Evolutionary conservation across 164 flowering plant species (phyloP), one percentile per base, ranked within the genome.

Genomic region (Hamamelis virginiana): DNA sequence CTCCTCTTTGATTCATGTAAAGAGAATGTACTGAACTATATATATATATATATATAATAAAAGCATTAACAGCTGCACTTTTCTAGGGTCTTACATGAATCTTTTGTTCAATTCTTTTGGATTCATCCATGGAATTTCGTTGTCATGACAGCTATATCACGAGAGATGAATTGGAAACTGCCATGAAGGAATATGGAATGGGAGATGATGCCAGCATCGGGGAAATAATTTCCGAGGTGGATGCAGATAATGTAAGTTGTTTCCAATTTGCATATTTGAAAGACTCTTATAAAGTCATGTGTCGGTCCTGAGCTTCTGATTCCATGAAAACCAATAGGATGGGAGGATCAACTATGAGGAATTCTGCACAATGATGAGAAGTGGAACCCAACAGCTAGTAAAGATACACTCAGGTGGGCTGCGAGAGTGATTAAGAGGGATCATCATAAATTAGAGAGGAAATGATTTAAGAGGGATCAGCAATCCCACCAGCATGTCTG

Each of bases 341-440:
- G 90, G 90, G 48, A 83, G 74, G 61, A 86, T 86, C 75, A 81
- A 84, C 79, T 86, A 86, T 41, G 79, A 79, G 38, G 90, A 86
- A 75, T 86, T 86, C 75, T 83, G 84, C 57, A 65, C 81, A 5
- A 86, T 86, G 90, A 86, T 86, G 90, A 80, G 87, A 78, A 80
- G 90, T 64, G 90, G 90, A 55, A 68, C 76, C 13, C 77, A 76
- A 41, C 87, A 68, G 19, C 77, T 70, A 44, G 80, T 27, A 45
- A 78, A 71, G 50, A 74, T 75, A 8, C 6, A 3, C 44, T 14
- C 16, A 45, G 16, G 3, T 63, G 51, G 23, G 22, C 47, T 41
- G 13, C 63, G 28, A 9, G 63, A 28, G 22, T 5, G 41, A 38
- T 18, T 8, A 53, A 21, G 16, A 53, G 19, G 26, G 28, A 5